These are phyloP conservation scores for Datura wrightii DNA, from an alignment of 257 asterid genomes.

Conservation along the genomic window DNA sequence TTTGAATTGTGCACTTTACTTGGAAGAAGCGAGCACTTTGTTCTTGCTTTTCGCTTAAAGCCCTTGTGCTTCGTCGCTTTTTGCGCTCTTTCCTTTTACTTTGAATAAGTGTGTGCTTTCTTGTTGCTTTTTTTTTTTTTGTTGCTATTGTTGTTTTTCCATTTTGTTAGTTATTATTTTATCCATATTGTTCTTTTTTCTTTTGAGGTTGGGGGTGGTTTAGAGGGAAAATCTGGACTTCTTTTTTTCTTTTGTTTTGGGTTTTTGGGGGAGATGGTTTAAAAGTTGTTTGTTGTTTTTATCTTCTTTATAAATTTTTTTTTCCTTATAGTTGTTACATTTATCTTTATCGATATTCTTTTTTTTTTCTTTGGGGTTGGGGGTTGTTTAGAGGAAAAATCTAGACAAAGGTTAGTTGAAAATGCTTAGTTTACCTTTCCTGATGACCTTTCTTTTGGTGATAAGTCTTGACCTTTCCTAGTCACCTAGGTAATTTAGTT, in stretches of 20 bases:
- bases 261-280: neutral
- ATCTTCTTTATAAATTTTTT: neutral
- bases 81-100: neutral
- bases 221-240: conserved; percentile 11
- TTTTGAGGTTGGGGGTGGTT: neutral
- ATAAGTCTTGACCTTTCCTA: neutral
- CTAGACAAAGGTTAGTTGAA: neutral
- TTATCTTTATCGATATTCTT: neutral
- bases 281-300: neutral
- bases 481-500: neutral
- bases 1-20: neutral
- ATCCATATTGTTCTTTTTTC: neutral
- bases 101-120: neutral
- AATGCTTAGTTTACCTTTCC: neutral
- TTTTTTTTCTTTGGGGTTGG: neutral
- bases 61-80: neutral
- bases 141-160: neutral
- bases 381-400: neutral
- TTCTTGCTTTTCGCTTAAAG: neutral
- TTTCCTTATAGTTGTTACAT: neutral
- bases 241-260: neutral
- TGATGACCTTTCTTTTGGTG: neutral
- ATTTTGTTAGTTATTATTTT: neutral
- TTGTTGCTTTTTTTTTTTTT: neutral
- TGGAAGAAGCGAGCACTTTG: neutral